Base-by-base conservation (phyloP, 768 basidiomycete genomes). In the Mycena venus region DNA sequence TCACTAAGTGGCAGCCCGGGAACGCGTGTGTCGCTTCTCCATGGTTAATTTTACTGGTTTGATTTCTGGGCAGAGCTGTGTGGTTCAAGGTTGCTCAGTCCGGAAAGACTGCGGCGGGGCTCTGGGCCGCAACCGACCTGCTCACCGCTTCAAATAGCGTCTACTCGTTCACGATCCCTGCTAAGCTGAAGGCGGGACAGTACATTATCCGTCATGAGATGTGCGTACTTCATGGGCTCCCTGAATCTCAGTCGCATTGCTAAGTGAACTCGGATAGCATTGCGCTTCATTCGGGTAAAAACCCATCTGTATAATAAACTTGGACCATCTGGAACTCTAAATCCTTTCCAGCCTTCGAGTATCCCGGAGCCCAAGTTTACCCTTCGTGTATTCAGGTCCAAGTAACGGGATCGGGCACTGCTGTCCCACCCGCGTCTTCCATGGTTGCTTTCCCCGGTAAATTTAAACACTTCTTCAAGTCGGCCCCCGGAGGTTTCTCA, bases 51-150 rank as follows among this genome's bases (percentile, higher is more conserved):
- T 36, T n/a, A 19, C n/a, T n/a, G 25, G 10, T 34, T 42, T 51
- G 55, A 29, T 34, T 56, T 23, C n/a, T 23, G 19, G 23, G 23
- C 40, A 47, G 87, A 27, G 85, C 85, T 19, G 87, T 89, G 6
- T 89, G 88, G 89, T 89, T 88, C 85, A 89, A 89, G 77, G 84
- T 89, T 19, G 83, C 83, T n/a, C 78, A 89, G 68, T 55, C 80
- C 32, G 89, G 89, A n/a, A 88, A 87, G 77, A 83, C 82, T 12
- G 72, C 84, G 3, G 84, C 83, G 62, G 88, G 88, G 10, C 82
- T 83, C 56, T 88, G 88, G 88, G 87, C 87, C 2, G 82, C 86
- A 21, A 85, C 86, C 0, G 84, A 86, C 64, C 62, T 86, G 23
- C 81, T 89, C 29, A 79, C 79, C 9, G 84, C 83, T 1, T 74